Conservation (phyloP, 2,329 filamentous ascomycete species). For the Microsporum audouinii region DNA sequence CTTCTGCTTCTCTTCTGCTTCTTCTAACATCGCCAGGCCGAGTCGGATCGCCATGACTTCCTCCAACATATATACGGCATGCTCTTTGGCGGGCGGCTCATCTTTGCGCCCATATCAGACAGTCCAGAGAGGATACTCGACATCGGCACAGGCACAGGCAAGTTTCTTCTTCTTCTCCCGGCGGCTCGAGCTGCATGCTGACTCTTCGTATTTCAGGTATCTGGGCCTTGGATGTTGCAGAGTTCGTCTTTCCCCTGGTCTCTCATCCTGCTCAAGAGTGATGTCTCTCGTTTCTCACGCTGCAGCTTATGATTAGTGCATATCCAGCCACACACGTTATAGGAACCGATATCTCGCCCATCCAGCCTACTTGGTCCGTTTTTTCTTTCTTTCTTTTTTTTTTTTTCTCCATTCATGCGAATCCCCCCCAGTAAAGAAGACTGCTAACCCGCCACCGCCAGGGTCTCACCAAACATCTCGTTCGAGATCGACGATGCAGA, state of each 20-base stretch:
- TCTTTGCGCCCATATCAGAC: slow-evolving; percentile 19
- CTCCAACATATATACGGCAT: slow-evolving; percentile 18
- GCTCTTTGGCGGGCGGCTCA: slow-evolving; percentile 16
- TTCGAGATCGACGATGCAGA: slow-evolving; percentile 25
- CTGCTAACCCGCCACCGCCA: slow-evolving; percentile 5
- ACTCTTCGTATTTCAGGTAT: slow-evolving; percentile 3
- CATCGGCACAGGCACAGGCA: slow-evolving; percentile 15
- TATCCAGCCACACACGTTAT: slow-evolving; percentile 9
- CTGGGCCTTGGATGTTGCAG: slow-evolving; percentile 15
- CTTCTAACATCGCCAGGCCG: background rate
- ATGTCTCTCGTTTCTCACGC: background rate
- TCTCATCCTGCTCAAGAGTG: background rate
- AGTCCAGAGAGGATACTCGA: slow-evolving; percentile 13
- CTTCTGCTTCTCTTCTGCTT: background rate
- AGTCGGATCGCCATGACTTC: slow-evolving; percentile 15
- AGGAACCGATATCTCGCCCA: slow-evolving; percentile 14
- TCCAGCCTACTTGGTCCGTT: slow-evolving; percentile 15
- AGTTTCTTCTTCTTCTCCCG: background rate
- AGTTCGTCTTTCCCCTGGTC: slow-evolving; percentile 8
- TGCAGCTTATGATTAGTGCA: background rate
- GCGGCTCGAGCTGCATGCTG: background rate
- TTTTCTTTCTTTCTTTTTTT: background rate
- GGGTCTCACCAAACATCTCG: slow-evolving; percentile 21
- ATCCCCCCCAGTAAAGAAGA: background rate
- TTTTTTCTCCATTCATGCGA: background rate